Conservation (phyloP, 208 protist species). For the Crithidia fasciculata region DNA sequence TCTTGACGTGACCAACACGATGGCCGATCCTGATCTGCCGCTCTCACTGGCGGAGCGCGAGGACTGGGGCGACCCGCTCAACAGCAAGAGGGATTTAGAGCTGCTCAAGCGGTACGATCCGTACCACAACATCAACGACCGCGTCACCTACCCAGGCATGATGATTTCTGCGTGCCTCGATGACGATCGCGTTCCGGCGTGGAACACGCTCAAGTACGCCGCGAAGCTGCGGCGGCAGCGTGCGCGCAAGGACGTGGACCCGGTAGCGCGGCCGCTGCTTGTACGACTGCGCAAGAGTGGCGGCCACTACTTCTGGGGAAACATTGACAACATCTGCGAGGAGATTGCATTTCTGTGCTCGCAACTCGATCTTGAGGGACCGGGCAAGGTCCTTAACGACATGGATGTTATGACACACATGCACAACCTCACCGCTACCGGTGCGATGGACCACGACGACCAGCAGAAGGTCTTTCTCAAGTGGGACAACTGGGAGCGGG, state of each 20-base stretch:
- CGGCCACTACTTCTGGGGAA: constrained; percentile 88
- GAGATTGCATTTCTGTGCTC: constrained; percentile 88
- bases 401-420: constrained; percentile 95
- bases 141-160: constrained; percentile 90
- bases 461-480: constrained; percentile 90
- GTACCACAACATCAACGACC: constrained; percentile 92
- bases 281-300: constrained; percentile 72
- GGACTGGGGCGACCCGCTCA: constrained; percentile 95
- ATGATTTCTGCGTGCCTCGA: constrained; percentile 91
- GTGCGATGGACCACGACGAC: constrained; percentile 92
- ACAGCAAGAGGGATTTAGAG: constrained; percentile 68
- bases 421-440: constrained; percentile 85
- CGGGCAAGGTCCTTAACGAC: constrained; percentile 85
- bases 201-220: constrained; percentile 92
- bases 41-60: constrained; percentile 92
- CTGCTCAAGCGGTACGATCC: constrained; percentile 82
- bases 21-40: constrained; percentile 90
- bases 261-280: constrained; percentile 72
- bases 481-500: constrained; percentile 93
- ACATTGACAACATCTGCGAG: constrained; percentile 85
- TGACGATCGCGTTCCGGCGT: constrained; percentile 90
- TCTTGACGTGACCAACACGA: constrained; percentile 94
- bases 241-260: constrained; percentile 69
- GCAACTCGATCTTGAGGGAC: constrained; percentile 84
- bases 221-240: constrained; percentile 86